A percentile compares a stretch with the other conserved stretches of the same genome.
Evolutionary conservation across 2,329 filamentous ascomycete species (phyloP).

Genomic region (Tolypocladium endophyticum): DNA sequence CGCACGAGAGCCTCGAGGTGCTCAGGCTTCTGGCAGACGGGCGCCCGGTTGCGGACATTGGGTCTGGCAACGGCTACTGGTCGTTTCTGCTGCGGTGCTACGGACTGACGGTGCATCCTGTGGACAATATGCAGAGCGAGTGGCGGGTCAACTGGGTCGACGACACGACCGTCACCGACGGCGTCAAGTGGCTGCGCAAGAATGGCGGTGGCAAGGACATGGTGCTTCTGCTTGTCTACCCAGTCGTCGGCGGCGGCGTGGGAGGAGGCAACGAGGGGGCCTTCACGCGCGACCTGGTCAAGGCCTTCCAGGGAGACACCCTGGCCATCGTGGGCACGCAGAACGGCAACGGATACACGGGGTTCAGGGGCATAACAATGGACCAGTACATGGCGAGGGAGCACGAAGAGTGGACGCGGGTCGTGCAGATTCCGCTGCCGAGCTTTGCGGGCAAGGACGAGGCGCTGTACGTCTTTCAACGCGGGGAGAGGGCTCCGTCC

Average conservation of each 20-base stretch:
- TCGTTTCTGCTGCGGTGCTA: constrained; percentile 56
- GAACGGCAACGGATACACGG: constrained; percentile 65
- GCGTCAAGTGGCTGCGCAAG: constrained; percentile 43
- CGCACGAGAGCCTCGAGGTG: constrained; percentile 53
- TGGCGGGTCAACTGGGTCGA: constrained; percentile 61
- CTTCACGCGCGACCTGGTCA: constrained; percentile 54
- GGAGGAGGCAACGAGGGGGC: constrained; percentile 55
- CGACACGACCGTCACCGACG: constrained; percentile 55
- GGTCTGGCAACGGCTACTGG: constrained; percentile 69
- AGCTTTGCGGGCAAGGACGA: constrained; percentile 73
- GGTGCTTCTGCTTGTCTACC: constrained; percentile 62
- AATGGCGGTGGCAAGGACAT: constrained; percentile 39
- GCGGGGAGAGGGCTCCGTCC: constrained; percentile 27
- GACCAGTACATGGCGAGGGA: constrained; percentile 55
- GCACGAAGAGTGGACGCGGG: constrained; percentile 45
- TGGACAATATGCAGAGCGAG: constrained; percentile 58
- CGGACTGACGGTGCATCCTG: constrained; percentile 42
- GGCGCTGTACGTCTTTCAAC: constrained; percentile 57
- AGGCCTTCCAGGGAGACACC: constrained; percentile 50
- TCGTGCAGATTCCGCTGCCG: constrained; percentile 55
- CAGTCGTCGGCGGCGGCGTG: constrained; percentile 53
- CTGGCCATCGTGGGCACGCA: constrained; percentile 66
- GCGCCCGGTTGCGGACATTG: constrained; percentile 52
- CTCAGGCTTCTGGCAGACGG: constrained; percentile 45
- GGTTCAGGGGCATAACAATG: constrained; percentile 51